Base-by-base conservation (phyloP, 129 eudicot species). In the Logfia minima region DNA sequence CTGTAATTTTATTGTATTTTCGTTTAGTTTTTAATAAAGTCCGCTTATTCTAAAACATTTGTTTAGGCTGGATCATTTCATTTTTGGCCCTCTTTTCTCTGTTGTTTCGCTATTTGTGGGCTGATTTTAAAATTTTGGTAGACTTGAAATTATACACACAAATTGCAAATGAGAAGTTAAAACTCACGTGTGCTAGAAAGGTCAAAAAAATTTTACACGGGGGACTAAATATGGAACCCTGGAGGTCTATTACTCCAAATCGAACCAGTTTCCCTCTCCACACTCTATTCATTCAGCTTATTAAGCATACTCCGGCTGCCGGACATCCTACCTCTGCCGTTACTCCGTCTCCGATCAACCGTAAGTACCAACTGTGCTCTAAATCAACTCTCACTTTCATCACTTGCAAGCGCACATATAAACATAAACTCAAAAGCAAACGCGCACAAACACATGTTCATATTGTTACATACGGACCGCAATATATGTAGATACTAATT, bases 191-290 rank as follows among this genome's bases (percentile, higher is more conserved):
- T 48, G 55, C 55, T 48, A 48, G 14, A 48, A 45, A 48, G 18
- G n/a, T 13, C 5, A 13, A 14, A 48, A 13, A 14, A 48, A 14
- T 14, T 1, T 19, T 3, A 69, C 35, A 17, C 3, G 68, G 68
- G 43, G 81, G 81, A 77, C 75, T 68, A 77, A 8, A 21, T 77
- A 9, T 37, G 68, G 1, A 68, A 68, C 61, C 41, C 13, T 17
- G 4, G 19, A 58, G 22, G 28, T 17, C 81, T 55, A 35, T 61
- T 10, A 77, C 68, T 5, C 14, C 34, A 41, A 8, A 21, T 77
- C 75, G 81, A 77, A 69, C 70, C 48, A 68, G 48, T 58, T 69
- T 70, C 82, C 70, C 76, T 78, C 62, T 69, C 37, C 53, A 2
- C 21, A 31, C 21, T 65, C 45, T 21, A 24, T 4, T 37, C 13